Evolutionary conservation across 2,329 filamentous ascomycete species (phyloP), one percentile per base, ranked within the genome.

Genomic region (Ophiostoma fasciatum): DNA sequence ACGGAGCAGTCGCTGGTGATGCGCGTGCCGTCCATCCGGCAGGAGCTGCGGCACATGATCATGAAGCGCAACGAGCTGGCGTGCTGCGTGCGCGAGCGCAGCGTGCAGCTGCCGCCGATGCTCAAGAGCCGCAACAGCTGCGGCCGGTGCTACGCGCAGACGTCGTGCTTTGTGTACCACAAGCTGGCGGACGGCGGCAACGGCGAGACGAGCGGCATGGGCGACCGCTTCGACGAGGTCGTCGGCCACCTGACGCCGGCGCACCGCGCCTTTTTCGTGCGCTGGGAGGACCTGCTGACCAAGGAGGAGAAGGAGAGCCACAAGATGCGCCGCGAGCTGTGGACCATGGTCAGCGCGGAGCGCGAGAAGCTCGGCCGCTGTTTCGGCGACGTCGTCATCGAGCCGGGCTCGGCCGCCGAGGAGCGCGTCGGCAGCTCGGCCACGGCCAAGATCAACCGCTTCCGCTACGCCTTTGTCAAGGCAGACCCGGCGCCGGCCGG

Each of bases 41-140:
- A 84, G 46, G 90, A 98, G 53, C 71, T 98, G 35, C 77, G 85
- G 26, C 85, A 94, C 48, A 94, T 98, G 85, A 81, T 98, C 40
- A 87, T 96, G 63, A 81, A 94, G 56, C 79, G 90, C 35, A 98
- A 98, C 50, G 75, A 84, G 46, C 63, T 98, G 14, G 85, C 88
- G 4, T 80, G 79, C 46, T 85, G 83, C 51, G 74, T 94, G 28
- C 78, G 84, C 39, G 78, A 92, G 51, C 75, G 82, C 40, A 77
- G 80, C 43, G 68, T 74, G 11, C 74, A 84, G 42, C 66, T 98
- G 19, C 90, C 90, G 2, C 74, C 79, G 0, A 90, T 98, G 78
- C 68, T 92, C 38, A 80, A 78, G 51, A 83, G 77, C 50, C 74
- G 83, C 40, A 78, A 82, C 52, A 71, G 81, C 46, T 98, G 90